phyloP scores from a whole-genome alignment of 805 yeast genomes.

The Barnettozyma botsteinii region DNA sequence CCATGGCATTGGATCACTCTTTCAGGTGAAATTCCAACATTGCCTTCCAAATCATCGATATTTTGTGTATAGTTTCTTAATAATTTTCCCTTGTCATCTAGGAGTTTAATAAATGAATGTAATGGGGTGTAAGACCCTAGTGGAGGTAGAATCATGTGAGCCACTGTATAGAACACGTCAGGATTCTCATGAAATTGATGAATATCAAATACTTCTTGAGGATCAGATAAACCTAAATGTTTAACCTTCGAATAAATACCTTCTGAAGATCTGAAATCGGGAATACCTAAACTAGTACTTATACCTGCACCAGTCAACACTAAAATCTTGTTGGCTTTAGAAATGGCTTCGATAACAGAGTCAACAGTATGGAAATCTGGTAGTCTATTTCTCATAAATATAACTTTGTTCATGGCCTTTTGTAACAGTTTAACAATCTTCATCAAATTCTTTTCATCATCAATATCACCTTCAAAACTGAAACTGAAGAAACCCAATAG shows the following conservation, averaged over 20 bases:
- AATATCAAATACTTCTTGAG: conserved; percentile 84
- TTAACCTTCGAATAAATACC: conserved; percentile 74
- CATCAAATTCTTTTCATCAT: conserved; percentile 40
- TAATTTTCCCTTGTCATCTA: conserved; percentile 72
- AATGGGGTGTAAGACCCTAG: conserved; percentile 62
- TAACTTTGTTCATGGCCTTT: conserved; percentile 59
- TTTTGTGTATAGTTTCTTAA: conserved; percentile 86
- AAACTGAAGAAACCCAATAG: conserved; percentile 52
- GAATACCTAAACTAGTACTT: conserved; percentile 84
- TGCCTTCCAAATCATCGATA: conserved; percentile 80
- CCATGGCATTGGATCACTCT: conserved; percentile 88
- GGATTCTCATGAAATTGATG: conserved; percentile 72
- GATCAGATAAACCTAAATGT: conserved; percentile 70
- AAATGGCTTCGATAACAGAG: conserved; percentile 48
- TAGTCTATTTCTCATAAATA: conserved; percentile 49
- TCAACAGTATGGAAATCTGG: conserved; percentile 51
- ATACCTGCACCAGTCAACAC: conserved; percentile 93
- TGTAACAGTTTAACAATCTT: conserved; percentile 48
- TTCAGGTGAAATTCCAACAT: conserved; percentile 64
- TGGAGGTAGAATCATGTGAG: conserved; percentile 79
- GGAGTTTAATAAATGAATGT: conserved; percentile 68
- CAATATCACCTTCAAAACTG: conserved; percentile 28
- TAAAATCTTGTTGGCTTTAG: conserved; percentile 53
- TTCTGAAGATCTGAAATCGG: conserved; percentile 85
- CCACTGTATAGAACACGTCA: conserved; percentile 75